Evolutionary conservation across 176 grass and related monocot species (phyloP), one percentile per base, ranked within the genome.

Genomic region (Aegilops bicornis): DNA sequence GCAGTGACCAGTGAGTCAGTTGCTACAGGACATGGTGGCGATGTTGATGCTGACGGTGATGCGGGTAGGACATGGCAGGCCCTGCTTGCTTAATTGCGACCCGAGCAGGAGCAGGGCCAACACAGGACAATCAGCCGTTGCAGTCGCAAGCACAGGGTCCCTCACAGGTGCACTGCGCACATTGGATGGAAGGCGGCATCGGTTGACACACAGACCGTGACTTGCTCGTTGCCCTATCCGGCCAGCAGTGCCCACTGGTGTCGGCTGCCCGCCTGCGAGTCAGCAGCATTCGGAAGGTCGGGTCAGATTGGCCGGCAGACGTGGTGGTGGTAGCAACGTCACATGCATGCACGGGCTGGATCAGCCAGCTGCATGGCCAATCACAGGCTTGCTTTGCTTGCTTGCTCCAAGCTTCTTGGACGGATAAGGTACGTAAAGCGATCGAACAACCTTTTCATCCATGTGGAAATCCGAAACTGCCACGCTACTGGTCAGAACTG

Each of bases 321-420:
- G 64, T 43, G 48, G 25, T 3, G 52, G 76, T 10, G 82, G 48
- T 52, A 9, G 54, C 54, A 67, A 75, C 32, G 73, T 64, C 84
- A 66, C 64, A 65, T 73, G 84, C 73, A 67, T 42, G 36, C 36
- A 12, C 2, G 22, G 12, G 47, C 73, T 31, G 43, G 1, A 22
- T 58, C 17, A 58, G 52, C 52, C 17, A 58, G 52, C 52, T 58
- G 19, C 19, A 9, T 33, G 32, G 0, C 83, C 73, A 85, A 77
- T 84, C 82, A 52, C 58, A 4, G 3, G 19, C 54, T 9, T 15
- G 36, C 33, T 9, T 52, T 2, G 19, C 54, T 9, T 15, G 14
- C 77, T 32, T 3, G 52, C 85, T 90, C 85, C 85, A 61, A 84
- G 85, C 66, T 80, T 84, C 47, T 60, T 61, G 85, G 74, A 29